Base-by-base conservation (phyloP, 2,329 filamentous ascomycete species). In the Exophiala dermatitidis region DNA sequence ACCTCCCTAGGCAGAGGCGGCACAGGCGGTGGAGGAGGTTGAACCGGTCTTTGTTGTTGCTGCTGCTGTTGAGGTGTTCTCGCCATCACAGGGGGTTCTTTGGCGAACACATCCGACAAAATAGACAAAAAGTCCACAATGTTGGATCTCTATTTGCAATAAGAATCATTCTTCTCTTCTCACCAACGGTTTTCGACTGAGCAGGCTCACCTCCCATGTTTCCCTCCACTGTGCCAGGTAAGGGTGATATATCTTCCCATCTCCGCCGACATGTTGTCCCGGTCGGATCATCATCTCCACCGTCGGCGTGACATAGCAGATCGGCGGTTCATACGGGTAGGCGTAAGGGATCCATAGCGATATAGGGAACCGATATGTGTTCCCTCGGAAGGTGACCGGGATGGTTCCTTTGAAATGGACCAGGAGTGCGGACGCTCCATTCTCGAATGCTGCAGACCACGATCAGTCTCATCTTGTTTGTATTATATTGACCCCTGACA, bases 241-340 rank as follows among this genome's bases (percentile, higher is more conserved):
- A 36, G 93, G 93, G 68, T 98, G 93, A 68, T 97, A 98, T 59
- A 97, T 82, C 67, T 88, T 85, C 29, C 93, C 93, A 65, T 97
- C 91, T 34, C 56, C 54, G 3, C 88, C 84, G 56, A 98, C 90
- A 74, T 98, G 90, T 67, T 98, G 93, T 0, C 93, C 93, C 0
- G 90, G 89, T 19, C 91, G 81, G 40, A 98, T 85, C 60, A 86
- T 73, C 89, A 98, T 97, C 59, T 83, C 86, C 60, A 88, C 85
- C 3, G 87, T 88, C 2, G 93, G 90, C 4, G 84, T 90, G 40
- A 97, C 88, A 69, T 95, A 97, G 54, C 86, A 82, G 44, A 97
- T 79, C 1, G 93, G 93, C 0, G 89, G 78, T 64, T 95, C 88
- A 58, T 82, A 78, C 1, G 93, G 93, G 68, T 97, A 98, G 50